Conservation (phyloP, 805 yeast species). For the Lipomyces sp. region DNA sequence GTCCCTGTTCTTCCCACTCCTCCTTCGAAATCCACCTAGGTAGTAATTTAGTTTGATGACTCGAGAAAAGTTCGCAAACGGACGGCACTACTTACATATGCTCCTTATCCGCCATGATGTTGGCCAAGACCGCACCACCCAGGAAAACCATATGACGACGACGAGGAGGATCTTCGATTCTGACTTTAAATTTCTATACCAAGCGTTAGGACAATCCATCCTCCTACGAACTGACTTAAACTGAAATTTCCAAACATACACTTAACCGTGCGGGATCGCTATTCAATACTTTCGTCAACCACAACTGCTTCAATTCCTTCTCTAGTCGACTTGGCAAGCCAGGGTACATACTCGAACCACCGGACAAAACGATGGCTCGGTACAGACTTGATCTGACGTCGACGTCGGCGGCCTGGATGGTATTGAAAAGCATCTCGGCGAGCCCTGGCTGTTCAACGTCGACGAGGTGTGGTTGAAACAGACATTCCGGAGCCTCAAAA, state of each 20-base stretch:
- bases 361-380: constrained; percentile 91
- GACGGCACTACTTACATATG: constrained; percentile 61
- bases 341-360: constrained; percentile 99
- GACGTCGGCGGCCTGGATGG: constrained; percentile 92
- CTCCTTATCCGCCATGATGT: constrained; percentile 97
- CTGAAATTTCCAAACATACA: constrained; percentile 9
- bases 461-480: constrained; percentile 93
- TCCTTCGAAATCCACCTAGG: constrained; percentile 79
- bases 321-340: constrained; percentile 95
- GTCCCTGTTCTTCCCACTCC: constrained; percentile 98
- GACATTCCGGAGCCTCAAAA: constrained; percentile 95
- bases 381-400: constrained; percentile 87
- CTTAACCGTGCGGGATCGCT: constrained; percentile 81
- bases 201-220: constrained; percentile 44
- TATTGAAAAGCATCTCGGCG: constrained; percentile 89
- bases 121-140: constrained; percentile 98
- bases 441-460: constrained; percentile 97
- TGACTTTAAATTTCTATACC: constrained; percentile 76
- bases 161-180: constrained; percentile 98
- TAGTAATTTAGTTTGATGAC: background rate
- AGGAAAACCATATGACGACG: constrained; percentile 98
- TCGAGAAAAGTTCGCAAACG: background rate
- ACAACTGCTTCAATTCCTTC: constrained; percentile 92
- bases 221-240: background rate
- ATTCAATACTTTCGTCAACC: constrained; percentile 86